Evolutionary conservation across 176 grass and related monocot genomes (phyloP), one percentile per base, ranked within the genome.

Genomic region (Olyra latifolia): DNA sequence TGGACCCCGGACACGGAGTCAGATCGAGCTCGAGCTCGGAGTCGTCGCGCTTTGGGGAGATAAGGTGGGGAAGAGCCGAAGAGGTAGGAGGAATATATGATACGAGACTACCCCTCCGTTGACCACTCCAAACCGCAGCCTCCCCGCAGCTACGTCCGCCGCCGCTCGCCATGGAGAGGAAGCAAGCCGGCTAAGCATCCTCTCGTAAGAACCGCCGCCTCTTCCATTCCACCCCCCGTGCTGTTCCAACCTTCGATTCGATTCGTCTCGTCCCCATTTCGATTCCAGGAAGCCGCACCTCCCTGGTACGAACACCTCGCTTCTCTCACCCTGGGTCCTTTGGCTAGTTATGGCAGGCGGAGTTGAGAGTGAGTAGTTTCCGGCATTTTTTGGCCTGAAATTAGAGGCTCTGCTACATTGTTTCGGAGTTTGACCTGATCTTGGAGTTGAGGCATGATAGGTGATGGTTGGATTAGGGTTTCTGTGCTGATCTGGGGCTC

Each of bases 101-200:
- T 80, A 87, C 73, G 73, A 8, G 24, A 65, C 6, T 83, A 16
- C 65, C 73, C 55, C 52, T 42, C 17, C 8, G 7, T 23, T 4
- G 32, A 9, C 30, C 17, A 3, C 39, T 46, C 47, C 41, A 62
- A 82, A 69, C 65, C 19, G 27, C 58, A 67, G 15, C 45, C 4
- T 23, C 35, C 68, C 7, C 46, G 82, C 71, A 75, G 67, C 75
- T 78, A 78, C 76, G 43, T 32, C 55, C 77, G 75, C 88, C 92
- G 71, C 45, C 83, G 89, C 82, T 8, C 57, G 79, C 78, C 75
- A 82, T 78, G 75, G 88, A 99, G 81, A 89, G 96, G 90, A 94
- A 94, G 82, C 91, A 92, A 75, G 89, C 94, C 5, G 62, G 69
- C 40, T 97, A 94, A 75, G 54, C 73, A 97, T 69, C 87, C n/a